Base-by-base conservation (phyloP, 345 rosid species). In the Hibiscus trionum region DNA sequence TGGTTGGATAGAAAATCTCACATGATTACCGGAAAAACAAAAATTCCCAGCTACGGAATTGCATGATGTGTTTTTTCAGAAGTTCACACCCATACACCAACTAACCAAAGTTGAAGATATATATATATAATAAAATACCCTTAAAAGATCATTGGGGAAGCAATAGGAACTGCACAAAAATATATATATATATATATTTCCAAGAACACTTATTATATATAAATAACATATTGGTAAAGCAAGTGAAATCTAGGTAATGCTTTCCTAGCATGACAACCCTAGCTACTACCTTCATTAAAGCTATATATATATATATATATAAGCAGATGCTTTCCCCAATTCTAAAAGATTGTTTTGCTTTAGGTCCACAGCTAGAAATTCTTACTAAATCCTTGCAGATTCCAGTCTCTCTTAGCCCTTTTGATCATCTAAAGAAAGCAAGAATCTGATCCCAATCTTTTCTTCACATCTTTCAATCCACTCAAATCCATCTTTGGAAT, bases 391-490 rank as follows among this genome's bases (percentile, higher is more conserved):
- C 61, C 61, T 11, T 21, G 24, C 31, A 57, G 31, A 57, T 57
- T 57, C 61, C 31, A 24, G 61, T 65, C 39, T 57, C 71, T 57
- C 71, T 61, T 1, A 33, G 26, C 73, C 75, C 39, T 61, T 68
- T 75, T 73, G 46, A 75, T 77, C 79, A 72, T 67, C 68, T 58
- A 58, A 72, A 2, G 71, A 83, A 73, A 80, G 68, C 52, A 33
- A 68, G 87, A 81, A 86, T 81, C 82, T 37, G 80, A 86, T 83
- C 76, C 83, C 81, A 52, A 57, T 59, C 57, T 72, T 49, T 72
- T 59, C 11, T 21, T 66, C 63, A 7, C 58, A 17, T 64, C 52
- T 70, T 73, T 68, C 71, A 73, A 53, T 70, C 72, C 81, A 52
- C 76, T 68, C 67, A 71, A 50, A 56, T 72, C 57, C 49, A 56